phyloP scores from a whole-genome alignment of 2,329 filamentous ascomycete genomes.

The Venturia asperata region DNA sequence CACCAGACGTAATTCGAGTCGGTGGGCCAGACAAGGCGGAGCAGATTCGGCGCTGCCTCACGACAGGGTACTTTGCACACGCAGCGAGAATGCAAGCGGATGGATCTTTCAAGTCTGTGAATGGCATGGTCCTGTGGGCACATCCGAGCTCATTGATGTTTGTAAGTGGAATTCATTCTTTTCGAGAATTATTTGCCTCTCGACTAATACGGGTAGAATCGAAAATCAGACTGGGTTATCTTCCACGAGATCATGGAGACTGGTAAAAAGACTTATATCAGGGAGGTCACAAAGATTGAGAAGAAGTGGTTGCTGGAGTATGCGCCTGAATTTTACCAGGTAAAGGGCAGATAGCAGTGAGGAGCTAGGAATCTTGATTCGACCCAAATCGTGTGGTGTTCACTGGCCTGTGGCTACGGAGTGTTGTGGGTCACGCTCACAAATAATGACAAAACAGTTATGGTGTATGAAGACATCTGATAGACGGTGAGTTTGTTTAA shows the following conservation, averaged over 20 bases:
- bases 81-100: conserved; percentile 91
- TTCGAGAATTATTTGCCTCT: background rate
- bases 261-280: conserved; percentile 77
- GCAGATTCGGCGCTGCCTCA: conserved; percentile 75
- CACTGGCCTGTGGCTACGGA: background rate
- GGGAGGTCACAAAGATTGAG: conserved; percentile 88
- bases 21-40: conserved; percentile 51
- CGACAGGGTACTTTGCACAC: conserved; percentile 86
- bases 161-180: conserved; percentile 36
- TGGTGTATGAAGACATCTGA: background rate
- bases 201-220: conserved; percentile 48
- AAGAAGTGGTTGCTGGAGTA: conserved; percentile 89
- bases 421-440: background rate
- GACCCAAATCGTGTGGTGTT: background rate
- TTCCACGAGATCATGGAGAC: conserved; percentile 93
- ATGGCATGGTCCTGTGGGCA: conserved; percentile 71
- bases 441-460: background rate
- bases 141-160: conserved; percentile 94
- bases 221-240: conserved; percentile 92
- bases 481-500: background rate
- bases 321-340: conserved; percentile 72
- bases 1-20: conserved; percentile 31
- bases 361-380: background rate
- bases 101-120: conserved; percentile 81
- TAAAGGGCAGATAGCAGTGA: conserved; percentile 28